Base-by-base conservation (phyloP, 345 rosid species). In the Erodium maritimum region DNA sequence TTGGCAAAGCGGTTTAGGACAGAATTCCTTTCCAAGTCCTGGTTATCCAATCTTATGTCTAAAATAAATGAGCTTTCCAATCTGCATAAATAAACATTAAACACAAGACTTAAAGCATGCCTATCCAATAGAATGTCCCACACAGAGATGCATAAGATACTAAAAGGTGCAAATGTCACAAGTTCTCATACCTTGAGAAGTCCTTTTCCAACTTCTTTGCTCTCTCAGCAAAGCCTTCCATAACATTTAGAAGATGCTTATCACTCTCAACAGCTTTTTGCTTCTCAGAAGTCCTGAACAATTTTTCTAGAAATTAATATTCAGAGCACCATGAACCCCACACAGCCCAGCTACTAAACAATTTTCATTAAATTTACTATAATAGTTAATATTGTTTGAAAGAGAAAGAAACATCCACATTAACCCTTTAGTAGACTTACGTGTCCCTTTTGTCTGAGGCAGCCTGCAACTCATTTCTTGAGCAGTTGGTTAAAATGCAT, bases 1-100 rank as follows among this genome's bases (percentile, higher is more conserved):
- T 74, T 93, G 9, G 96, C 96, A 74, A 91, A 89, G 19, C 95
- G 99, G 77, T 86, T 89, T 63, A 91, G 82, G 45, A 93, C 84
- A 50, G 87, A 80, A 67, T 79, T 75, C 75, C 70, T 86, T 82
- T 85, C 96, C 50, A 86, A 67, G 63, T 93, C 95, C 66, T 84
- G 81, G 57, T 84, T 83, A 68, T 91, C 98, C 56, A 88, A 70
- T 77, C 82, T 75, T 73, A 88, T 60, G 73, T 91, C 96, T 52
- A 81, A 22, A 45, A 83, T 60, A n/a, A n/a, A 80, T 58, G 72
- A 63, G 71, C 84, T 76, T 61, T 89, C 85, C 80, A 86, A 65
- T 68, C 99, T 93, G 86, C 76, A 73, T 63, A 52, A 45, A 37
- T 12, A 23, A 67, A n/a, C n/a, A n/a, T n/a, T n/a, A n/a, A 46